Evolutionary conservation across 2,329 filamentous ascomycete genomes (phyloP), one percentile per base, ranked within the genome.

Genomic region (Botrytis hyacinthi): DNA sequence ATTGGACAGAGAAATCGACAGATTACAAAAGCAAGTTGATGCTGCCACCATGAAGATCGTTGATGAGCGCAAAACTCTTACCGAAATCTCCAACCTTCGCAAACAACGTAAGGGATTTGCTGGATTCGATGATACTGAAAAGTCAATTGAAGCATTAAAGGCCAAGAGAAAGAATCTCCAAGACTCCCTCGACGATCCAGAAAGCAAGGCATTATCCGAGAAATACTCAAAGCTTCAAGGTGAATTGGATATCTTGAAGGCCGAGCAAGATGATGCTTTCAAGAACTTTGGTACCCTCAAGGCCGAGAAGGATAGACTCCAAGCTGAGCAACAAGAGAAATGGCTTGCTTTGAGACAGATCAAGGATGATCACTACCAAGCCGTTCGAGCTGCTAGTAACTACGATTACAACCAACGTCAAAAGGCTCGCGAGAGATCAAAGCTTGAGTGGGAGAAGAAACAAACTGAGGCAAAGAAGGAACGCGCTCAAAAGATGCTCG

Each of bases 61-160:
- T 18, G 96, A 99, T 79, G 96, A 98, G 89, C 97, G 94, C 87
- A 98, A 98, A 88, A 91, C 93, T 14, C 87, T 98, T 32, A 85
- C 88, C 69, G 94, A 98, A 80, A 91, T 97, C 79, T 93, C 92
- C 67, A 91, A 85, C 82, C 86, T 98, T 78, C 91, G 92, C 83
- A 97, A 97, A 87, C 89, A 92, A 80, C 93, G 93, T 85, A 98
- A 98, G 90, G 92, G 90, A 84, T 98, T 99, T 82, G 90, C 91
- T 74, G 89, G 90, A 75, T 92, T 98, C 80, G 94, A 97, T 74
- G 90, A 92, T 74, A 87, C 90, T 48, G 93, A 98, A 84, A 97
- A 97, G 87, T 88, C 88, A 77, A 98, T 99, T 78, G 93, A 96
- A 80, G 91, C 95, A 71, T 85, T 97, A 78, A 95, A 94, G 86